Base-by-base conservation (phyloP, 352 stramenopile species). In the Pythium aphanidermatum region DNA sequence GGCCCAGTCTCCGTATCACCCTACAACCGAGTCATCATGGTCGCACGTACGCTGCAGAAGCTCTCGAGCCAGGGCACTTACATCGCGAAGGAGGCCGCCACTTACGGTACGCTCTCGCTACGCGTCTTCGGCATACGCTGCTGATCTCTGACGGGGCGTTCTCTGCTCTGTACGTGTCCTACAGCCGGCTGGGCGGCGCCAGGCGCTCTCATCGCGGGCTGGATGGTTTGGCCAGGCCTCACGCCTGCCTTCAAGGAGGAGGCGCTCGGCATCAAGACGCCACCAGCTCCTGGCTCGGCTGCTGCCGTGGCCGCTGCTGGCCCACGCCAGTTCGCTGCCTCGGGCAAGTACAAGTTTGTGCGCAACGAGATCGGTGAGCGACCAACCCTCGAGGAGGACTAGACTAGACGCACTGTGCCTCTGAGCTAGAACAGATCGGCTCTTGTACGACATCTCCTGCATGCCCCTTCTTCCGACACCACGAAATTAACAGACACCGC, bases 341-440 rank as follows among this genome's bases (percentile, higher is more conserved):
- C 55, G 25, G 75, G 74, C 68, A 87, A 86, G 79, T 87, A 85
- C 74, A 92, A 89, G 61, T 92, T 73, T 55, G 60, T 79, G 41
- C 70, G 70, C 47, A 61, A 33, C 29, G 79, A 92, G 68, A 74
- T 92, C 40, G 79, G 79, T 26, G 79, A 88, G 60, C 59, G 69
- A 47, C 79, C 79, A 17, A 79, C 70, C 51, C 61, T 87, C 16
- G 79, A 86, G 23, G 79, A 88, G 30, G 76, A 87, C 39, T 66
- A 70, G 41, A 46, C 16, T 11, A 17, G 44, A 20, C 34, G 32
- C 20, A 39, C n/a, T n/a, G n/a, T n/a, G n/a, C n/a, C n/a, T n/a
- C n/a, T n/a, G n/a, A n/a, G n/a, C n/a, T n/a, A n/a, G n/a, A n/a
- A n/a, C n/a, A n/a, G n/a, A n/a, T n/a, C n/a, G n/a, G n/a, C n/a